A percentile compares a stretch with the other conserved stretches of the same genome.
phyloP scores from a whole-genome alignment of 257 asterid genomes.

The Phtheirospermum japonicum region DNA sequence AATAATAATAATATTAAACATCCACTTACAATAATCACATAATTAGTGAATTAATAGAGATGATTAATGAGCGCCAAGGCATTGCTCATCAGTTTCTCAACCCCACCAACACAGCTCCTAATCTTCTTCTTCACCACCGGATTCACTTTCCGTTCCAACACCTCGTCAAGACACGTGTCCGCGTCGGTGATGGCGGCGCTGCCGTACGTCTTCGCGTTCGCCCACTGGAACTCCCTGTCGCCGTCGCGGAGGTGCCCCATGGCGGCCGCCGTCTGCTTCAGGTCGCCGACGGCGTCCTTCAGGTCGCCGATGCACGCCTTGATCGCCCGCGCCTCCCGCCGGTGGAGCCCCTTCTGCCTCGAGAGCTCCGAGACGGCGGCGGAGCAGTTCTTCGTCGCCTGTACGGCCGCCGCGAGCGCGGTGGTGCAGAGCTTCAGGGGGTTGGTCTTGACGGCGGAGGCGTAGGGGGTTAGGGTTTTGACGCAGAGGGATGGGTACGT shows the following conservation, averaged over 20 bases:
- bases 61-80: constrained; percentile 61
- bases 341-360: constrained; percentile 31
- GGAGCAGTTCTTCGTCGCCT: constrained; percentile 39
- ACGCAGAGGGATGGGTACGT: constrained; percentile 52
- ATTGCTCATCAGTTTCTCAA: constrained; percentile 47
- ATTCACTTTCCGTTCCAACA: constrained; percentile 33
- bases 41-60: constrained; percentile 35
- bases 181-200: constrained; percentile 78
- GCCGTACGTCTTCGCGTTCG: constrained; percentile 68
- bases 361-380: constrained; percentile 27
- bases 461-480: constrained; percentile 54
- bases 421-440: constrained; percentile 46
- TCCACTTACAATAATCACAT: too few species aligned
- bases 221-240: constrained; percentile 49
- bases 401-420: constrained; percentile 50
- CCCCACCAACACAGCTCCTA: constrained; percentile 24
- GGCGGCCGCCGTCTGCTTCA: constrained; percentile 46
- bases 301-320: constrained; percentile 60
- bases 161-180: constrained; percentile 63
- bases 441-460: constrained; percentile 42
- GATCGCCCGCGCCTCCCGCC: constrained; percentile 36
- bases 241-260: constrained; percentile 39
- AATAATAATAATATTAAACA: too few species aligned
- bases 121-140: constrained; percentile 38
- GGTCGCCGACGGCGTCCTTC: constrained; percentile 62